Conservation (phyloP, 1,284 basidiomycete species). For the Tilletia indica region DNA sequence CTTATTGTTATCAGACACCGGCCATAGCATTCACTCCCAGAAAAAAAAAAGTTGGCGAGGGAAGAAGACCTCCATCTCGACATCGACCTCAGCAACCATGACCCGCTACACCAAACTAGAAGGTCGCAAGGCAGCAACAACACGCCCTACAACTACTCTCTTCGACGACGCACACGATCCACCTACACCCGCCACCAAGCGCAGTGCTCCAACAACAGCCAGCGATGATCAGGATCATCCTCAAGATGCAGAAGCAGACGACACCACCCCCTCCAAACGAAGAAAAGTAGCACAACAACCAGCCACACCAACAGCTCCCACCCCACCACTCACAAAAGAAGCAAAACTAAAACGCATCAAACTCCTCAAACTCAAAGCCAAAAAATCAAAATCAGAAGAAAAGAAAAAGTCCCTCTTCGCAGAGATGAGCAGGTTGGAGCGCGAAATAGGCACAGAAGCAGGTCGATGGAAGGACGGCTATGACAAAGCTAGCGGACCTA, state of each 20-base stretch:
- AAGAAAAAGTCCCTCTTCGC: slow-evolving; percentile 36
- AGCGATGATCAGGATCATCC: no score
- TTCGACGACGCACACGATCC: slow-evolving; percentile 26
- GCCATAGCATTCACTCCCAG: not conserved
- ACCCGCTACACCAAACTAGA: slow-evolving; percentile 47
- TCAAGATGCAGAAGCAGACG: slow-evolving; percentile 3
- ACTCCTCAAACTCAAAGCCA: slow-evolving; percentile 50
- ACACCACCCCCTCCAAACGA: slow-evolving; percentile 20
- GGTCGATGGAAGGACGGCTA: slow-evolving; percentile 33
- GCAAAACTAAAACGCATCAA: slow-evolving; percentile 49
- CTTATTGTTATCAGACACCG: not conserved
- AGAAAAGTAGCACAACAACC: slow-evolving; percentile 26
- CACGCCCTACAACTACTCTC: slow-evolving; percentile 30
- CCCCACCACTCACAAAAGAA: slow-evolving; percentile 30
- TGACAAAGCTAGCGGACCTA: slow-evolving; percentile 18
- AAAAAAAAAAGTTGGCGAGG: not conserved
- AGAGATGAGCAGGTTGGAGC: slow-evolving; percentile 40
- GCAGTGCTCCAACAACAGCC: not conserved
- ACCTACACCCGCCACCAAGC: not conserved
- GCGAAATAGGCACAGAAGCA: slow-evolving; percentile 29
- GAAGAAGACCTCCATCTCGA: not conserved
- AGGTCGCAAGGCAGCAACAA: slow-evolving; percentile 32
- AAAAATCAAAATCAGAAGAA: slow-evolving; percentile 39
- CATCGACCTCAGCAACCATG: slow-evolving; percentile 24
- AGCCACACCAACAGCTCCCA: slow-evolving; percentile 16